Evolutionary conservation across 257 asterid genomes (phyloP).

Genomic region (Lithospermum erythrorhizon): DNA sequence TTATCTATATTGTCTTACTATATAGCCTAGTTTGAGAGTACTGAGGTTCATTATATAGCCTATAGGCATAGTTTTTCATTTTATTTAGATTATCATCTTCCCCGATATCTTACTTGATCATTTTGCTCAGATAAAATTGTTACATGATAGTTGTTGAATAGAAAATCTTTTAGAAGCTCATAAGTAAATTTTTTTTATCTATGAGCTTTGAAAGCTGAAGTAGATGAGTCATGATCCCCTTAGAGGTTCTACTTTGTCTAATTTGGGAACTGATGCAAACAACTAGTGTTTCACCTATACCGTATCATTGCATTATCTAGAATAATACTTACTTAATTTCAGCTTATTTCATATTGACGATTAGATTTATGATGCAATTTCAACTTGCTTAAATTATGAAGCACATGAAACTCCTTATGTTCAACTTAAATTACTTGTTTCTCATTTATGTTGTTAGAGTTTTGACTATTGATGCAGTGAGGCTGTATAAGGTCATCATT

Average conservation of each 20-base stretch:
- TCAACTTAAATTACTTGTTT: background rate
- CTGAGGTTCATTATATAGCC: no score
- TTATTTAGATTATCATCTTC: background rate
- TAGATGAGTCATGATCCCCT: background rate
- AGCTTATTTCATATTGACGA: background rate
- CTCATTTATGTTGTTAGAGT: background rate
- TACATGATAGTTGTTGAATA: background rate
- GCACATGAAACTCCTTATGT: background rate
- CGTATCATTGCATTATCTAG: background rate
- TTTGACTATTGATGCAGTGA: background rate
- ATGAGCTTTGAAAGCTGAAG: background rate
- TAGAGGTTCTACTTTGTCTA: background rate
- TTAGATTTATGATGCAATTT: background rate
- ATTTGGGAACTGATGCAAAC: no score
- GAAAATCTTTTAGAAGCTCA: background rate
- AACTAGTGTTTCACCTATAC: background rate
- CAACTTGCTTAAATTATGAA: background rate
- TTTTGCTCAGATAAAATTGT: background rate
- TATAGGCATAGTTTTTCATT: no score
- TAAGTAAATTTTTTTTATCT: background rate
- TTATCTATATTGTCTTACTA: slow-evolving; percentile 2
- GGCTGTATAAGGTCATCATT: background rate
- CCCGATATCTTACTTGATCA: background rate
- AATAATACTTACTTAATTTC: no score
- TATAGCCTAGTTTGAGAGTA: no score